These are phyloP conservation scores for Solanum corneliomulleri DNA, from an alignment of 257 asterid species.

Conservation along the genomic window DNA sequence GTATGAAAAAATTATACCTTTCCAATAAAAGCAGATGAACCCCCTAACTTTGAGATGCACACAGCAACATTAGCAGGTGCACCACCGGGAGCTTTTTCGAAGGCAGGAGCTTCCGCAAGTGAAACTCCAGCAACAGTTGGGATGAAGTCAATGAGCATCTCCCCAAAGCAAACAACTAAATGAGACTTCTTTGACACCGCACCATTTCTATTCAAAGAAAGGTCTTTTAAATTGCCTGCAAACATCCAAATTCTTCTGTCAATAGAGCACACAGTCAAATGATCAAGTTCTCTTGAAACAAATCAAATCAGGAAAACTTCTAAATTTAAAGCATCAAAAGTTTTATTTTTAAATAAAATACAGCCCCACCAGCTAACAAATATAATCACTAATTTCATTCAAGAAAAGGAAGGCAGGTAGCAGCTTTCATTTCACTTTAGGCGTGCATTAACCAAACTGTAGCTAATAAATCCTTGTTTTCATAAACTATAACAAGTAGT, in stretches of 20 bases:
- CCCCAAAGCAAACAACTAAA: conserved; percentile 82
- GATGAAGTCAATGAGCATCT: conserved; percentile 88
- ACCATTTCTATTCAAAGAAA: conserved; percentile 33
- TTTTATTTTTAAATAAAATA: not conserved
- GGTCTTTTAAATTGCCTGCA: conserved; percentile 40
- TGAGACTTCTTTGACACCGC: conserved; percentile 16
- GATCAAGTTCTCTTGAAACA: not conserved
- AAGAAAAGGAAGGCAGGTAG: not conserved
- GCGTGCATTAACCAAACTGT: not conserved
- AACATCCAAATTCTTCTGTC: conserved; percentile 1
- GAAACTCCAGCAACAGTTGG: conserved; percentile 82
- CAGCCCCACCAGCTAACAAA: not conserved
- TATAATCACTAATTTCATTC: not conserved
- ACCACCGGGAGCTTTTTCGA: conserved; percentile 82
- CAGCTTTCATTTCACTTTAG: not conserved
- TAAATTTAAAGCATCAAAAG: not conserved
- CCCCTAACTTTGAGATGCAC: conserved; percentile 70
- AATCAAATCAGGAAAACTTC: not conserved
- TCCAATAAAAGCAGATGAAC: conserved; percentile 85
- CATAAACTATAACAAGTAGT: not conserved
- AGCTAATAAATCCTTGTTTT: not conserved
- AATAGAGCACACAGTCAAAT: not conserved
- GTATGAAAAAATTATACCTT: conserved; percentile 34
- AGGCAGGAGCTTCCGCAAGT: conserved; percentile 87
- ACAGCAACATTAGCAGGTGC: conserved; percentile 96